These are phyloP conservation scores for Hanseniaspora gamundiae DNA, from an alignment of 1,139 yeast species.

Conservation along the genomic window DNA sequence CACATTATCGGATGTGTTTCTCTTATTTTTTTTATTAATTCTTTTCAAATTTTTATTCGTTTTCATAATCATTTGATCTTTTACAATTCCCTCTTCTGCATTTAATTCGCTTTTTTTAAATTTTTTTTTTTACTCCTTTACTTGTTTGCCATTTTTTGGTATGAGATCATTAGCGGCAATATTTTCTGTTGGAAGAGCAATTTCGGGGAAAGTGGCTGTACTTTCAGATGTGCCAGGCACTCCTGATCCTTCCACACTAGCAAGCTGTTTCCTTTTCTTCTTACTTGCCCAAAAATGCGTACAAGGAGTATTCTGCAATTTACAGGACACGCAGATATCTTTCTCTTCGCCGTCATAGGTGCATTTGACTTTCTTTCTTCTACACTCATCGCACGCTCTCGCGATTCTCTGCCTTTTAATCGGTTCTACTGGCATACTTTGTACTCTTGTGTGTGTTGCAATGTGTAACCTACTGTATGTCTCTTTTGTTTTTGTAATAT, in stretches of 20 bases:
- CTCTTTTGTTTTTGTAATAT: too few species aligned
- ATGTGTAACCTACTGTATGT: neutral
- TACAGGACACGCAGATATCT: constrained; percentile 88
- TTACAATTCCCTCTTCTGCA: neutral
- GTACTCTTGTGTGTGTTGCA: neutral
- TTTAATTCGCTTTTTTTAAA: neutral
- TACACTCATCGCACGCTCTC: constrained; percentile 84
- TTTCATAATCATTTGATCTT: neutral
- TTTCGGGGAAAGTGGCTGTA: too few species aligned
- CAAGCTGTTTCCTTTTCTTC: constrained; percentile 23
- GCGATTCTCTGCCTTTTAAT: constrained; percentile 69
- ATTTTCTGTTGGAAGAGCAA: too few species aligned
- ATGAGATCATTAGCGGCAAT: neutral
- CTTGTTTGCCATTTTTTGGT: too few species aligned
- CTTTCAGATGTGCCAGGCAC: neutral
- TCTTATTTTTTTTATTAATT: constrained; percentile 4
- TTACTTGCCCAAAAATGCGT: constrained; percentile 39
- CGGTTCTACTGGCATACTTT: constrained; percentile 6
- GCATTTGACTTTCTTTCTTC: constrained; percentile 78
- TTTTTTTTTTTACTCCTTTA: too few species aligned
- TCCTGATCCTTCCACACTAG: constrained; percentile 7
- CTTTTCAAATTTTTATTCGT: neutral
- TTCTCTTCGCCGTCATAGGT: constrained; percentile 52
- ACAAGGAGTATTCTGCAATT: constrained; percentile 69
- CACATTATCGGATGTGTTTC: constrained; percentile 2